A percentile compares a stretch with the other conserved stretches of the same genome.
These are phyloP conservation scores for Amauroascus niger DNA, from an alignment of 2,329 filamentous ascomycete genomes.

Conservation along the genomic window DNA sequence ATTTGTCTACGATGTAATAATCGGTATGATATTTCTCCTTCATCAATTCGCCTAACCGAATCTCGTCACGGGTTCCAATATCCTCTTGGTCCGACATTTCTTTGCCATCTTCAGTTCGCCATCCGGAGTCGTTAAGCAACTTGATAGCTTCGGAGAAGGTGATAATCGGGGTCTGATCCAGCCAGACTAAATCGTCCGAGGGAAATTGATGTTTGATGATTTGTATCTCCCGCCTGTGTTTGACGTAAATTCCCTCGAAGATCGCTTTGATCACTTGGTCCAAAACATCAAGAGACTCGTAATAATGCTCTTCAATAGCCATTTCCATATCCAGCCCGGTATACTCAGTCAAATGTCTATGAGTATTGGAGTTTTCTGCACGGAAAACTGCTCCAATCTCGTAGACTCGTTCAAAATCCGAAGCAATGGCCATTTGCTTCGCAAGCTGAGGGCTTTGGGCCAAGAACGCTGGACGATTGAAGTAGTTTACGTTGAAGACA, in stretches of 20 bases:
- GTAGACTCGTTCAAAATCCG: slow-evolving; percentile 81
- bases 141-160: slow-evolving; percentile 69
- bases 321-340: slow-evolving; percentile 90
- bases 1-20: slow-evolving; percentile 91
- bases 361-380: slow-evolving; percentile 91
- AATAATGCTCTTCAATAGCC: slow-evolving; percentile 79
- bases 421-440: slow-evolving; percentile 86
- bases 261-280: slow-evolving; percentile 75
- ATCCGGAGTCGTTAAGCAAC: slow-evolving; percentile 69
- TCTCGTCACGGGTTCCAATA: slow-evolving; percentile 74
- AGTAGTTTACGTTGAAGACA: slow-evolving; percentile 88
- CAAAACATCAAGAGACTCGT: slow-evolving; percentile 71
- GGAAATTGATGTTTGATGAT: slow-evolving; percentile 75
- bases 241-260: slow-evolving; percentile 59
- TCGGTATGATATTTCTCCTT: slow-evolving; percentile 81
- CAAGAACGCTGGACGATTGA: slow-evolving; percentile 74
- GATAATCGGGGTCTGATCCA: slow-evolving; percentile 74
- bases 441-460: slow-evolving; percentile 86
- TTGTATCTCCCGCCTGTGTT: slow-evolving; percentile 63
- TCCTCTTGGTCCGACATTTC: slow-evolving; percentile 64
- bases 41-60: slow-evolving; percentile 71
- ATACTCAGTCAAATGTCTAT: slow-evolving; percentile 88
- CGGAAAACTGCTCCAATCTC: slow-evolving; percentile 86
- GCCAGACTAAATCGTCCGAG: slow-evolving; percentile 74
- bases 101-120: slow-evolving; percentile 67